Base-by-base conservation (phyloP, 345 rosid species). In the Bruguiera sexangula region DNA sequence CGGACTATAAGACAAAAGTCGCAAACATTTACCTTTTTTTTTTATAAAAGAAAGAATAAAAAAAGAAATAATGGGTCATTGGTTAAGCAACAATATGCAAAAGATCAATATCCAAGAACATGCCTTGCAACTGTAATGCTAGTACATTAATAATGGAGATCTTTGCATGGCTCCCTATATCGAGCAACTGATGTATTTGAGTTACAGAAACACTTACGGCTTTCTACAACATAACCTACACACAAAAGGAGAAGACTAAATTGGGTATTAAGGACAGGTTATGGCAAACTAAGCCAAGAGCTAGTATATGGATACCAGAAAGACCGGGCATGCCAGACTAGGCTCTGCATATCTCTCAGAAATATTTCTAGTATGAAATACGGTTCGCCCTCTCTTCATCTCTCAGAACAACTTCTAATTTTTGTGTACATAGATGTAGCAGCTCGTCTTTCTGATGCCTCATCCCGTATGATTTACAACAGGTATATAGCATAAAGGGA, bases 401-500 rank as follows among this genome's bases (percentile, higher is more conserved):
- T 69, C 30, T 51, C 30, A 65, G 27, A 27, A 63, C 61, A 65
- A 22, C 43, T 73, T 39, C 52, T 26, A 18, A n/a, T 32, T 18
- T 27, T 27, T 24, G 24, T 9, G 22, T 37, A 15, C 65, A 22
- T 66, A 6, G 62, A 18, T 13, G 50, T 61, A 6, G 26, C 63
- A 48, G 13, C 70, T 43, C 65, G 48, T 55, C 60, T 61, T 58
- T 15, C 46, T 1, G 29, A 62, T 16, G 46, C 34, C 16, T 50
- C n/a, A 50, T 30, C 11, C 13, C 65, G 60, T 13, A 36, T 60
- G 60, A 72, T 69, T 72, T 71, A 72, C 60, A 62, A 31, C 55
- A 6, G 52, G 34, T 29, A 18, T 51, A 24, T 18, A 48, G 21
- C 39, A 21, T 8, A 62, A 4, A 55, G 24, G 62, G 51, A 20